Evolutionary conservation across 768 basidiomycete species (phyloP).

Genomic region (Amanita exitialis): DNA sequence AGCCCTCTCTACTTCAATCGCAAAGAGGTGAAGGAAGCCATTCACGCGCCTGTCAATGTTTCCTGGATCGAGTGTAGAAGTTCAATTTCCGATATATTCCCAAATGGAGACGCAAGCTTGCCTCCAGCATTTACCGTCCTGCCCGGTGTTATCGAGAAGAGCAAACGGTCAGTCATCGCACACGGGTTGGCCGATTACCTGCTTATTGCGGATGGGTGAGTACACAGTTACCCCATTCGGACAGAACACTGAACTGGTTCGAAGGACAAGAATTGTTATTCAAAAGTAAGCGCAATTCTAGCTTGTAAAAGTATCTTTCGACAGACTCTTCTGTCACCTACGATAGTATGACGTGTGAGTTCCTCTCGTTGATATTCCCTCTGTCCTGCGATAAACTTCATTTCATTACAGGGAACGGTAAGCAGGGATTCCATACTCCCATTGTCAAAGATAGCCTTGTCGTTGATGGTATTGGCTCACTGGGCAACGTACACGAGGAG

Average conservation of each 20-base stretch:
- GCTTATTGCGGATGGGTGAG: constrained; percentile 66
- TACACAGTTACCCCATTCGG: not conserved
- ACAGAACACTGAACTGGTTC: not conserved
- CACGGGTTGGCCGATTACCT: constrained; percentile 70
- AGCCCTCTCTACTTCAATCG: constrained; percentile 64
- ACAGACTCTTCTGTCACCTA: not conserved
- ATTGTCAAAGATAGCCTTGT: constrained; percentile 58
- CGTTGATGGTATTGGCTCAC: constrained; percentile 60
- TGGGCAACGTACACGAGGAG: constrained; percentile 57
- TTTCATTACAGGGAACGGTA: constrained; percentile 39
- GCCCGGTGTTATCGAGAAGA: constrained; percentile 72
- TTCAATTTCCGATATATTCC: constrained; percentile 49
- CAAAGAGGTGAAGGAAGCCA: constrained; percentile 54
- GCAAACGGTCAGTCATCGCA: constrained; percentile 51
- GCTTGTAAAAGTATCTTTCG: not conserved
- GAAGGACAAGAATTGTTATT: constrained; percentile 47
- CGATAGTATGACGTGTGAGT: constrained; percentile 33
- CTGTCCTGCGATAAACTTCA: constrained; percentile 13
- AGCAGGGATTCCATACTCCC: constrained; percentile 67
- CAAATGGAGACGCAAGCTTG: constrained; percentile 45
- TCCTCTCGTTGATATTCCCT: not conserved
- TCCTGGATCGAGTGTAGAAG: constrained; percentile 48
- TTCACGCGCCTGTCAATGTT: constrained; percentile 57
- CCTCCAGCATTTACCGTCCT: constrained; percentile 58
- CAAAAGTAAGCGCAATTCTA: constrained; percentile 38